Base-by-base conservation (phyloP, 495 filamentous ascomycete genomes). In the Antarctomyces pellizariae region DNA sequence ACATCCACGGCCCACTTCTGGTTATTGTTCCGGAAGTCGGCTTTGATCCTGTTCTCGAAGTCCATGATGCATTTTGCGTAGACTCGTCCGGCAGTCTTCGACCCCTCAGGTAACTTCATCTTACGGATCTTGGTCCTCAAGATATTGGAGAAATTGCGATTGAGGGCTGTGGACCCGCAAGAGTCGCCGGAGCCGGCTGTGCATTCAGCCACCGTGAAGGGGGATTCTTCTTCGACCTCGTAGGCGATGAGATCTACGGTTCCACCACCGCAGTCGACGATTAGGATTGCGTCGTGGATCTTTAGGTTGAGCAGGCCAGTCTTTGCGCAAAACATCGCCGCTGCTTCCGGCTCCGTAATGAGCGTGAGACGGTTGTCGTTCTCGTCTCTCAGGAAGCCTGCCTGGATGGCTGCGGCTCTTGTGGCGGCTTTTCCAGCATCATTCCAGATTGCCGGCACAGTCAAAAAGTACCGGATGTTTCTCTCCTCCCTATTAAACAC, bases 61-160 rank as follows among this genome's bases (percentile, higher is more conserved):
- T 76, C 71, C 70, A 75, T 75, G 47, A 76, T 76, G 45, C 71
- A 76, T 48, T 76, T 76, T 31, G 71, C 70, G 37, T 75, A 76
- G 12, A 76, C 71, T 44, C 69, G 64, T 12, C 69, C 70, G 16
- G 71, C 71, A 1, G 71, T 76, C 51, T 65, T 70, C 33, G 70
- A 75, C 22, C 71, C 71, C 36, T 76, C 71, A 6, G 71, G 68
- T 6, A 76, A 54, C 49, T 74, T 75, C 71, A 76, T 76, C 50
- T 75, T 76, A 22, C 71, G 56, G 36, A 76, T 76, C 54, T 76
- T 76, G 13, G 70, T 70, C 18, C 71, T 56, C 17, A 76, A 49
- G 30, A 76, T 76, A 47, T 75, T 76, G 47, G 62, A 69, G 41
- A 76, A 76, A 41, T 76, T 76, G 19, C 71, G 55, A 50, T 75